phyloP scores from a whole-genome alignment of 225 moss, liverwort and hornwort genomes.

The Rhytidiadelphus loreus region DNA sequence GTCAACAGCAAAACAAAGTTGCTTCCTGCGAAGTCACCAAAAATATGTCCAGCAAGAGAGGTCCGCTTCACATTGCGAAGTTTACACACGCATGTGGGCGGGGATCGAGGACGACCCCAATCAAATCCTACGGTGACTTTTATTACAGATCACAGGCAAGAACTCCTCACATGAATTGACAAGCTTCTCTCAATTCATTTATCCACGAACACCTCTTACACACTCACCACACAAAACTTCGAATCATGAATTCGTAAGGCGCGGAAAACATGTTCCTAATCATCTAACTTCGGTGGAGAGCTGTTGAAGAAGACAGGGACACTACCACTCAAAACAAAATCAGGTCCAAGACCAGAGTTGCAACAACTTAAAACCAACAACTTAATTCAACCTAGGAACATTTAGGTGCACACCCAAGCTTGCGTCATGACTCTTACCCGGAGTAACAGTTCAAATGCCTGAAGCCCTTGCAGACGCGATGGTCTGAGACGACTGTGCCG shows the following conservation, averaged over 20 bases:
- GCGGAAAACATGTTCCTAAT: background rate
- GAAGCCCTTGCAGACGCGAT: background rate
- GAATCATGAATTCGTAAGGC: background rate
- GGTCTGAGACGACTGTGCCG: background rate
- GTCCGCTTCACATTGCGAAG: background rate
- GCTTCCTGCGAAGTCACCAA: background rate
- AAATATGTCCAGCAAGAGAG: background rate
- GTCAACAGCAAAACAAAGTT: background rate
- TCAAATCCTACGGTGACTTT: background rate
- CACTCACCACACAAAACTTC: background rate
- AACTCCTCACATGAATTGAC: background rate
- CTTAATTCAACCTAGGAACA: background rate
- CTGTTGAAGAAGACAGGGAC: background rate
- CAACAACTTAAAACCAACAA: background rate
- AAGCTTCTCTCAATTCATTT: background rate
- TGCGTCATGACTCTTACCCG: background rate
- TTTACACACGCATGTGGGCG: background rate
- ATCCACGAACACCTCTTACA: background rate
- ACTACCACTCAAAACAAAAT: background rate
- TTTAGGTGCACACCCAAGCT: background rate
- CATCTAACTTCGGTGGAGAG: background rate
- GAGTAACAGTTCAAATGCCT: background rate
- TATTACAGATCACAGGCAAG: background rate
- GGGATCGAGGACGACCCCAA: background rate
- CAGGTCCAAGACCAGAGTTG: background rate